Percentiles rank a stretch among this genome's conserved stretches.
Evolutionary conservation across 257 asterid species (phyloP).

Genomic region (Solanum dulcamara): DNA sequence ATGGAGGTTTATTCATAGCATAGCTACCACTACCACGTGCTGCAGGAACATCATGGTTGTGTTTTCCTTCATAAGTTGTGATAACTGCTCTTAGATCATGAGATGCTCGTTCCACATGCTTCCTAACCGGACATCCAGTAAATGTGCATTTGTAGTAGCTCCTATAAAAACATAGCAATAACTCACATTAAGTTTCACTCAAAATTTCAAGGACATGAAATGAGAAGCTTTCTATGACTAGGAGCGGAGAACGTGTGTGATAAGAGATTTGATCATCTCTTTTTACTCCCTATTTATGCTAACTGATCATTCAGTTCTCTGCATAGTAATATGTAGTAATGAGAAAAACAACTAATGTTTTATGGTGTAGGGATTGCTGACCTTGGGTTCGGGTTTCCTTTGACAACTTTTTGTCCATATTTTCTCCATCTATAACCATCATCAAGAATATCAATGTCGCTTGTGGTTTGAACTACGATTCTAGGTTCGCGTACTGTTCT

Average conservation of each 20-base stretch:
- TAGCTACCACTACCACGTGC: slow-evolving; percentile 69
- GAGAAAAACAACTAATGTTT: neutral
- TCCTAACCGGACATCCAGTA: slow-evolving; percentile 73
- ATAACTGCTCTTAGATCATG: slow-evolving; percentile 78
- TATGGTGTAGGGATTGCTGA: slow-evolving; percentile 7
- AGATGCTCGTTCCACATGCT: slow-evolving; percentile 86
- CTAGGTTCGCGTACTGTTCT: slow-evolving; percentile 79
- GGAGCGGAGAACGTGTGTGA: neutral
- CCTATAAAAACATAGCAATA: slow-evolving; percentile 22
- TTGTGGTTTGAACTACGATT: slow-evolving; percentile 85
- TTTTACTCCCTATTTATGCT: neutral
- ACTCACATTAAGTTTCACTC: neutral
- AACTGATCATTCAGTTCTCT: neutral
- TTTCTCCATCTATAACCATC: slow-evolving; percentile 97
- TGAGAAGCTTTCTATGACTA: neutral
- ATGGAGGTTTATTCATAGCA: slow-evolving; percentile 27
- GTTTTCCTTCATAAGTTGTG: slow-evolving; percentile 89
- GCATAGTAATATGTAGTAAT: neutral
- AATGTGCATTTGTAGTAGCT: slow-evolving; percentile 94
- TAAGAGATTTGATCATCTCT: neutral
- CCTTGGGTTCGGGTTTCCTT: slow-evolving; percentile 96
- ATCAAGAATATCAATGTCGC: slow-evolving; percentile 91
- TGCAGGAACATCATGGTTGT: slow-evolving; percentile 92
- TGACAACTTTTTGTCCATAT: slow-evolving; percentile 90
- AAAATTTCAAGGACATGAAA: neutral